Evolutionary conservation across 1,284 basidiomycete species (phyloP).

Genomic region (Paramarasmius palmivorus): DNA sequence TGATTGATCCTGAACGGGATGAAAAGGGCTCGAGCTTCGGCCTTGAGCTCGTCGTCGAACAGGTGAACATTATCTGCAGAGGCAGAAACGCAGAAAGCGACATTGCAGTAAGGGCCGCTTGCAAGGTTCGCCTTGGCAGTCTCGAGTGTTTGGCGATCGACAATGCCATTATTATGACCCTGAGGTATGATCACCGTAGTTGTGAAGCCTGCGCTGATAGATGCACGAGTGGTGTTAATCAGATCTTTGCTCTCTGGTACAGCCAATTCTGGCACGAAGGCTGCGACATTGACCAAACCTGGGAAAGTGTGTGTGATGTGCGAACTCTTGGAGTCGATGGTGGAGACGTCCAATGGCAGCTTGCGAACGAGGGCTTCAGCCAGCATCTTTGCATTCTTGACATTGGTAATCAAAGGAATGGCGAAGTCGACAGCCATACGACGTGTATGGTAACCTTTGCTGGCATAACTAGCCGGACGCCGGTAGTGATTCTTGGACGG

Average conservation of each 20-base stretch:
- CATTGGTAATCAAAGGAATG: slow-evolving; percentile 96
- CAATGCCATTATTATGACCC: slow-evolving; percentile 62
- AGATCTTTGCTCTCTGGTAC: slow-evolving; percentile 67
- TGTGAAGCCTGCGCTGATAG: slow-evolving; percentile 87
- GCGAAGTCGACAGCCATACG: slow-evolving; percentile 99
- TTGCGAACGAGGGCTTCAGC: slow-evolving; percentile 93
- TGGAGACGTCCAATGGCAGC: slow-evolving; percentile 85
- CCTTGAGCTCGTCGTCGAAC: slow-evolving; percentile 75
- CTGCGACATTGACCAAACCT: slow-evolving; percentile 86
- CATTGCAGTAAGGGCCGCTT: slow-evolving; percentile 80
- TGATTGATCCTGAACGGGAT: slow-evolving; percentile 72
- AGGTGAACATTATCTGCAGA: slow-evolving; percentile 65
- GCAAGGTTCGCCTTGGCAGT: slow-evolving; percentile 65
- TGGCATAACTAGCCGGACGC: slow-evolving; percentile 94
- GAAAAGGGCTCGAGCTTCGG: slow-evolving; percentile 83
- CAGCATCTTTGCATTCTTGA: slow-evolving; percentile 98
- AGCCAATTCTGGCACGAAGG: slow-evolving; percentile 82
- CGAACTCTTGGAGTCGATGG: slow-evolving; percentile 94
- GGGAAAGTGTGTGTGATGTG: slow-evolving; percentile 91
- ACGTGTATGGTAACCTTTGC: slow-evolving; percentile 95
- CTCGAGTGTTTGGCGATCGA: slow-evolving; percentile 71
- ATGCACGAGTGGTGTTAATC: slow-evolving; percentile 72
- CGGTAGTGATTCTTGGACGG: slow-evolving; percentile 99
- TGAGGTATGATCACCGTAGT: slow-evolving; percentile 79
- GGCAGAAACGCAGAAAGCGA: slow-evolving; percentile 80